Evolutionary conservation across 768 basidiomycete genomes (phyloP), one percentile per base, ranked within the genome.

Genomic region (Lactarius pseudohatsudake): DNA sequence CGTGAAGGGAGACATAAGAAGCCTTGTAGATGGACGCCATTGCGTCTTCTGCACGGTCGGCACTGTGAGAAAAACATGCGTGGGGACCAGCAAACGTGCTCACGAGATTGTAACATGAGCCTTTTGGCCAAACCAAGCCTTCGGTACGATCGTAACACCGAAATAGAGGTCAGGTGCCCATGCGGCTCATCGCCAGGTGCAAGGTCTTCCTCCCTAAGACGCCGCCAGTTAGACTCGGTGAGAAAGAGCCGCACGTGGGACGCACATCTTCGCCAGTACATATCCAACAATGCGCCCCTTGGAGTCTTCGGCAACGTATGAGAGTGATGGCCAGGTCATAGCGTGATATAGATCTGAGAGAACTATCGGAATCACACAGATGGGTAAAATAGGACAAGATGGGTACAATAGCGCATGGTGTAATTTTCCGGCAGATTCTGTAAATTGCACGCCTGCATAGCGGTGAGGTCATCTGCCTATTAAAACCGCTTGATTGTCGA

Each of bases 91-190:
- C 34, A 60, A 50, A 61, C 50, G 28, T 11, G 79, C 94, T 71
- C 72, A 97, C 95, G 96, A 58, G 93, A 92, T 43, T 93, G 88
- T 22, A 93, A 72, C 96, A 98, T 98, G 34, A 98, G 80, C 74
- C 93, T 93, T 78, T 95, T 96, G 18, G 96, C 96, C 2, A 98
- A 76, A 9, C 96, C 96, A 7, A 97, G 81, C n/a, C 96, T 84
- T 54, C 96, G 82, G 74, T 97, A 94, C 16, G 92, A 88, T 66
- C 96, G 83, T 40, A 98, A 79, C 2, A 98, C 96, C 0, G 94
- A 96, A 73, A 98, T 98, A 5, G 96, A 97, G 16, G 95, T 98
- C 73, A 98, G 92, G 73, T 98, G 96, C 0, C 96, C 96, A 69
- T 95, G 91, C 0, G 85, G 81, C 28, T 86, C 84, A 28, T 83